Conservation (phyloP, 2,329 filamentous ascomycete species). For the Knoxdaviesia capensis region DNA sequence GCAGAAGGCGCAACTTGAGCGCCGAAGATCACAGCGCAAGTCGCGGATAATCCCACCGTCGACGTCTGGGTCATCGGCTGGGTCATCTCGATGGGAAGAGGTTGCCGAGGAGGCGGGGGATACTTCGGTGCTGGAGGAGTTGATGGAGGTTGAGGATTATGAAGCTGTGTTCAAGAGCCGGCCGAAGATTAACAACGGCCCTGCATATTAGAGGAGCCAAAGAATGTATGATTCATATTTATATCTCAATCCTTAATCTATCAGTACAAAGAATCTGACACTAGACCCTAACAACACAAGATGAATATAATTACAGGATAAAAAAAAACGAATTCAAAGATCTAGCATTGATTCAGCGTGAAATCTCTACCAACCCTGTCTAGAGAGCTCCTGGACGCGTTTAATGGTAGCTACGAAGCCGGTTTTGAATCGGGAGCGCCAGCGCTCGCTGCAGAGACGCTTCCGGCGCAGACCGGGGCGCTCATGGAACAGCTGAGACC, state of each 20-base stretch:
- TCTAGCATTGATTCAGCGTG: too few species aligned
- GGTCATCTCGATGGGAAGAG: not conserved
- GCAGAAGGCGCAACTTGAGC: constrained; percentile 38
- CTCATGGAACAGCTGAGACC: constrained; percentile 51
- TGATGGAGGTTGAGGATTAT: constrained; percentile 51
- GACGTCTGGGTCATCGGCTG: not conserved
- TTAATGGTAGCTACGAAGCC: constrained; percentile 45
- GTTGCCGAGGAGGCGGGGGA: constrained; percentile 7
- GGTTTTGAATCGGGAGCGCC: constrained; percentile 45
- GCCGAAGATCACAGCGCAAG: constrained; percentile 28
- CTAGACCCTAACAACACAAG: too few species aligned
- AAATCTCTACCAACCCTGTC: constrained; percentile 53
- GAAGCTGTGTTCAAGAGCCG: constrained; percentile 70
- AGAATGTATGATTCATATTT: constrained; percentile 6
- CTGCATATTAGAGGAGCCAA: constrained; percentile 16
- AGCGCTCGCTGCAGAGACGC: constrained; percentile 48
- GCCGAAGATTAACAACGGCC: constrained; percentile 62
- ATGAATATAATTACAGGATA: too few species aligned
- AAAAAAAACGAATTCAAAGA: too few species aligned
- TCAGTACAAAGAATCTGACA: not conserved
- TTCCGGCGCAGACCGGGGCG: constrained; percentile 58
- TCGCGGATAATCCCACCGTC: constrained; percentile 7
- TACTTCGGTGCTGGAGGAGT: constrained; percentile 36
- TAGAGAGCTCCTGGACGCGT: constrained; percentile 49
- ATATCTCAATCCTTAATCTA: not conserved